phyloP scores from a whole-genome alignment of 148 eudicot genomes.

The Heliosperma pusillum region DNA sequence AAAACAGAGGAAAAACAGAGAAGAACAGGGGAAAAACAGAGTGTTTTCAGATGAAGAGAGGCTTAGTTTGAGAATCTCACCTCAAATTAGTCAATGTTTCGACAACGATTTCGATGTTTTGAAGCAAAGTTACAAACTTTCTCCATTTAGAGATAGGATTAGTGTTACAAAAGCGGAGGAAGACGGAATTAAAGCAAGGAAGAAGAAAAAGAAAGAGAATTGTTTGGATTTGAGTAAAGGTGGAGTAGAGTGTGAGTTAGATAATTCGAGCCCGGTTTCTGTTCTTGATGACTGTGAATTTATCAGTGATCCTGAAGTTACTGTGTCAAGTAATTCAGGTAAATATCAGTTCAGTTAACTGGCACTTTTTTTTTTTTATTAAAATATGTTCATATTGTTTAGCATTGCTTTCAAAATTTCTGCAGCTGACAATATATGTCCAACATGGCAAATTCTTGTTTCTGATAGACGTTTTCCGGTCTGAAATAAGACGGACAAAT shows the following conservation, averaged over 20 bases:
- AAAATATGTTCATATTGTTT: no score
- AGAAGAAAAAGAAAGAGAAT: conserved; percentile 34
- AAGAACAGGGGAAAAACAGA: conserved; percentile 28
- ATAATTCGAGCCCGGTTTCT: conserved; percentile 77
- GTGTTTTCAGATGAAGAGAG: conserved; percentile 30
- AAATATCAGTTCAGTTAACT: not conserved
- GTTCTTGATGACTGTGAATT: conserved; percentile 65
- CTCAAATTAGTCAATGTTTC: conserved; percentile 13
- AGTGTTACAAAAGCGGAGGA: conserved; percentile 17
- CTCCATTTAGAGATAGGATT: conserved; percentile 17
- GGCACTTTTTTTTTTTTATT: no score
- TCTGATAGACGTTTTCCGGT: no score
- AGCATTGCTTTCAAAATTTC: no score
- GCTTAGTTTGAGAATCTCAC: conserved; percentile 28
- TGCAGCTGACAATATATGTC: no score
- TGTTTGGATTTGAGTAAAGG: conserved; percentile 23
- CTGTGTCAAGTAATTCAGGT: conserved; percentile 43
- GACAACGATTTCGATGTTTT: conserved; percentile 23
- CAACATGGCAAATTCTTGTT: no score
- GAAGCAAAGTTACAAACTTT: conserved; percentile 29
- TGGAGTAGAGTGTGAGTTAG: conserved; percentile 49
- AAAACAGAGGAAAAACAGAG: conserved; percentile 36
- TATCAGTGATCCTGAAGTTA: conserved; percentile 37
- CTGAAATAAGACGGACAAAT: no score
- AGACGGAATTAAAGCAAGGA: conserved; percentile 26